Evolutionary conservation across 352 stramenopile species (phyloP).

Genomic region (Globisporangium megalacanthum): DNA sequence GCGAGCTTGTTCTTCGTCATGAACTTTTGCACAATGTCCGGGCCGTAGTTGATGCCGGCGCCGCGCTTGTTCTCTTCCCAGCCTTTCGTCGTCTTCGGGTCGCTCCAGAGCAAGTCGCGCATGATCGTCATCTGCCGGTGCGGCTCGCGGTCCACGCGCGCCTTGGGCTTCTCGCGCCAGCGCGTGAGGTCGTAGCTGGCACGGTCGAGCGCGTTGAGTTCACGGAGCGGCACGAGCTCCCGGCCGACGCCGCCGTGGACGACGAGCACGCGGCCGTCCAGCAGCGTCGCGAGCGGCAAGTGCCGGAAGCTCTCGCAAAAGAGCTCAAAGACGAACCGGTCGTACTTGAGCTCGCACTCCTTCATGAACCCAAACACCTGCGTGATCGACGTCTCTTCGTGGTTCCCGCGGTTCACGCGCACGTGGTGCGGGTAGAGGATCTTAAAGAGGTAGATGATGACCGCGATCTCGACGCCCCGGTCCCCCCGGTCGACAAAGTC

Average conservation of each 20-base stretch:
- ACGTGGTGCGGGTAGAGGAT: constrained; percentile 71
- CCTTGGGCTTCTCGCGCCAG: constrained; percentile 60
- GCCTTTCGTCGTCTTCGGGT: constrained; percentile 57
- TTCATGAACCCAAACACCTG: constrained; percentile 88
- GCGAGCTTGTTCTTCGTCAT: constrained; percentile 82
- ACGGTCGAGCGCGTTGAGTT: constrained; percentile 58
- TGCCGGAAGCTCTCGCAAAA: constrained; percentile 81
- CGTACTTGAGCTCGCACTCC: constrained; percentile 81
- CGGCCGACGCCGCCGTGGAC: constrained; percentile 75
- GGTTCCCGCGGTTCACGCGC: constrained; percentile 80
- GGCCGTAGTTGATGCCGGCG: constrained; percentile 70
- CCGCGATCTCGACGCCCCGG: constrained; percentile 68
- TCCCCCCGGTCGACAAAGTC: constrained; percentile 83
- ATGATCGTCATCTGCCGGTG: constrained; percentile 68
- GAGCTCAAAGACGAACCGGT: constrained; percentile 68
- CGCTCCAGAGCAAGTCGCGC: constrained; percentile 79
- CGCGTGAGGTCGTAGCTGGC: constrained; percentile 70
- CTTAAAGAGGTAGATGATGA: constrained; percentile 82
- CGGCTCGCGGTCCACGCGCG: constrained; percentile 37
- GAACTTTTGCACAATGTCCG: constrained; percentile 80
- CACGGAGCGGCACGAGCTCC: constrained; percentile 44
- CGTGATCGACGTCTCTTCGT: constrained; percentile 83
- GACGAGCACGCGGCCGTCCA: constrained; percentile 71
- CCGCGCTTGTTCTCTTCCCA: constrained; percentile 81
- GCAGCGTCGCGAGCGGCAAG: constrained; percentile 64